phyloP scores from a whole-genome alignment of 1,284 basidiomycete genomes.

The Chondrostereum purpureum region DNA sequence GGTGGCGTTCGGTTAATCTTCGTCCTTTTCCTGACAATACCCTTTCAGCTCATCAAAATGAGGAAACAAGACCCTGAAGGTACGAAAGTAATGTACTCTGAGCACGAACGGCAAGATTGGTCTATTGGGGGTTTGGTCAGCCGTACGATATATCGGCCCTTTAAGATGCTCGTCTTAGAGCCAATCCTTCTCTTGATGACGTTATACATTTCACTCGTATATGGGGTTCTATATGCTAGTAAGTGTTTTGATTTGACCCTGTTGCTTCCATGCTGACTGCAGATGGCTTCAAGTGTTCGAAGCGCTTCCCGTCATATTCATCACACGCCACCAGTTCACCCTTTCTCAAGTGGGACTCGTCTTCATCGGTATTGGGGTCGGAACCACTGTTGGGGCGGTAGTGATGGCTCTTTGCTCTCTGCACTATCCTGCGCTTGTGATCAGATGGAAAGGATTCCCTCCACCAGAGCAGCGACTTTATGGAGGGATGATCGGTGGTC shows the following conservation, averaged over 20 bases:
- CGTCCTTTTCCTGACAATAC: neutral
- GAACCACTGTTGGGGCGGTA: slow-evolving; percentile 46
- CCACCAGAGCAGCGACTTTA: slow-evolving; percentile 56
- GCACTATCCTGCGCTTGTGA: slow-evolving; percentile 38
- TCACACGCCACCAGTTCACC: slow-evolving; percentile 44
- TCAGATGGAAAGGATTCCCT: slow-evolving; percentile 47
- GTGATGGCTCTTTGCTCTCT: slow-evolving; percentile 32
- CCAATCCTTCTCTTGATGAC: slow-evolving; percentile 28
- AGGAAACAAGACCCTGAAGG: slow-evolving; percentile 25
- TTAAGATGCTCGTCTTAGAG: slow-evolving; percentile 27
- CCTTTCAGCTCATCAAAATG: slow-evolving; percentile 20
- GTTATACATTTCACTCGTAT: slow-evolving; percentile 31
- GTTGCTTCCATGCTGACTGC: neutral
- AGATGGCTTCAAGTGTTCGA: slow-evolving; percentile 40
- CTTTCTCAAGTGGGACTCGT: slow-evolving; percentile 52
- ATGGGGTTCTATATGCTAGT: slow-evolving; percentile 24
- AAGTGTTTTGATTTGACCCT: neutral
- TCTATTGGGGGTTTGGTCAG: slow-evolving; percentile 19
- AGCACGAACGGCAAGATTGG: slow-evolving; percentile 23
- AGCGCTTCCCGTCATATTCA: slow-evolving; percentile 52
- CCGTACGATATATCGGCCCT: slow-evolving; percentile 24
- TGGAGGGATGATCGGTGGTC: slow-evolving; percentile 46
- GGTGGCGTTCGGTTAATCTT: too few relatives aligned
- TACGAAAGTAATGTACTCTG: slow-evolving; percentile 30
- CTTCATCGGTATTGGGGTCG: slow-evolving; percentile 66